Percentiles rank a stretch among this genome's conserved stretches.
Evolutionary conservation across 2,329 filamentous ascomycete genomes (phyloP).

Genomic region (Hysterium pulicare): DNA sequence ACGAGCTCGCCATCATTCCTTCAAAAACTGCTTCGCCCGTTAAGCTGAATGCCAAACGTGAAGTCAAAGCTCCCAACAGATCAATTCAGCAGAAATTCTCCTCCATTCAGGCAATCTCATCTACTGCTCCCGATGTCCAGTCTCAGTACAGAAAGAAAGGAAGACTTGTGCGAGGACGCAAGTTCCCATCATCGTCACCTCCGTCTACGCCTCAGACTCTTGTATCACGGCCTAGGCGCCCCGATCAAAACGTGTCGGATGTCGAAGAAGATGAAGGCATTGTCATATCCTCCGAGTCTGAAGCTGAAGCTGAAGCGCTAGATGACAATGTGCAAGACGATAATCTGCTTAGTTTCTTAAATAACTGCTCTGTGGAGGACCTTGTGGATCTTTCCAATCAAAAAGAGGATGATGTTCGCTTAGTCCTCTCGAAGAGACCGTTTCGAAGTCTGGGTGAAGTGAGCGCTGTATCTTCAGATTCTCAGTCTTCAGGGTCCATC

Average conservation of each 20-base stretch:
- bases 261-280: conserved; percentile 32
- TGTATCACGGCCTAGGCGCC: conserved; percentile 14
- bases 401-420: conserved; percentile 64
- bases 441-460: conserved; percentile 67
- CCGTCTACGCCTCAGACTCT: conserved; percentile 15
- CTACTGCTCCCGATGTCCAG: conserved; percentile 6
- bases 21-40: conserved; percentile 19
- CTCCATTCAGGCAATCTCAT: conserved; percentile 16
- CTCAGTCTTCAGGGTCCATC: conserved; percentile 38
- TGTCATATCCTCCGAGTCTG: conserved; percentile 42
- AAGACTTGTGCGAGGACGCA: conserved; percentile 51
- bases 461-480: conserved; percentile 55
- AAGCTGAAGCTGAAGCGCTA: conserved; percentile 30
- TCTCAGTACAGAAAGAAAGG: conserved; percentile 28
- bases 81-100: conserved; percentile 57
- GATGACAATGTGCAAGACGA: conserved; percentile 41
- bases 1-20: conserved; percentile 33
- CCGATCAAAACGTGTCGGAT: background rate
- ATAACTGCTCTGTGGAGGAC: conserved; percentile 70
- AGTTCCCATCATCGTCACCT: conserved; percentile 28
- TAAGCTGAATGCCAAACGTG: conserved; percentile 53
- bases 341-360: conserved; percentile 75
- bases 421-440: conserved; percentile 70
- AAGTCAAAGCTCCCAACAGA: conserved; percentile 52
- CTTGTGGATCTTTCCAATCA: conserved; percentile 79